Conservation (phyloP, 2,329 filamentous ascomycete species). For the Aspergillus sp. region DNA sequence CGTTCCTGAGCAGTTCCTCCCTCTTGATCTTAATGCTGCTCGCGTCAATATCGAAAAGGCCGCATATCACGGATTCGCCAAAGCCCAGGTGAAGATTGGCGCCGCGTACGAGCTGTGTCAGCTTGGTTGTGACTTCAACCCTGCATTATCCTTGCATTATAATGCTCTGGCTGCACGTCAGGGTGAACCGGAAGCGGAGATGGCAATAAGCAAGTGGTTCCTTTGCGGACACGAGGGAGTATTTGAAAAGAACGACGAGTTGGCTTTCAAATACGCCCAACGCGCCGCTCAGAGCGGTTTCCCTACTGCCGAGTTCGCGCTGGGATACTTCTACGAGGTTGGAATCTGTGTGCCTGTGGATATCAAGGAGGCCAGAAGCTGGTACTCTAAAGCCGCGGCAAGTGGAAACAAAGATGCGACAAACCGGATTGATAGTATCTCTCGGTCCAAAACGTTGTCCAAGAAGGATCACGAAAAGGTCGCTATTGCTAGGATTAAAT, state of each 20-base stretch:
- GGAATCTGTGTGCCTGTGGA: conserved; percentile 86
- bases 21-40: conserved; percentile 64
- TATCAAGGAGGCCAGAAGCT: conserved; percentile 70
- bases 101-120: conserved; percentile 92
- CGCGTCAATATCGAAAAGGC: conserved; percentile 92
- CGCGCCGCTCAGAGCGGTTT: conserved; percentile 76
- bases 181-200: conserved; percentile 85
- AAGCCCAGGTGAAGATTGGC: conserved; percentile 95
- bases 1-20: conserved; percentile 65
- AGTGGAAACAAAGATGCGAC: conserved; percentile 88
- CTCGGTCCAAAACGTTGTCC: conserved; percentile 73
- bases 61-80: conserved; percentile 89
- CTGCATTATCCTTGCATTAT: conserved; percentile 87
- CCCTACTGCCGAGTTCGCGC: conserved; percentile 86
- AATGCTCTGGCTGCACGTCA: conserved; percentile 88
- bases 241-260: conserved; percentile 90
- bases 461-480: conserved; percentile 90
- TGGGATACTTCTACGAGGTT: conserved; percentile 97
- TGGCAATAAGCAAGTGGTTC: conserved; percentile 98
- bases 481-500: conserved; percentile 81
- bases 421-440: conserved; percentile 74
- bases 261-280: conserved; percentile 86
- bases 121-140: conserved; percentile 89
- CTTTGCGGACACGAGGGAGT: conserved; percentile 87
- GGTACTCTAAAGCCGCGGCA: conserved; percentile 84